Percentiles rank a stretch among this genome's conserved stretches.
Evolutionary conservation across 805 yeast species (phyloP).

Genomic region (Yarrowia bubula): DNA sequence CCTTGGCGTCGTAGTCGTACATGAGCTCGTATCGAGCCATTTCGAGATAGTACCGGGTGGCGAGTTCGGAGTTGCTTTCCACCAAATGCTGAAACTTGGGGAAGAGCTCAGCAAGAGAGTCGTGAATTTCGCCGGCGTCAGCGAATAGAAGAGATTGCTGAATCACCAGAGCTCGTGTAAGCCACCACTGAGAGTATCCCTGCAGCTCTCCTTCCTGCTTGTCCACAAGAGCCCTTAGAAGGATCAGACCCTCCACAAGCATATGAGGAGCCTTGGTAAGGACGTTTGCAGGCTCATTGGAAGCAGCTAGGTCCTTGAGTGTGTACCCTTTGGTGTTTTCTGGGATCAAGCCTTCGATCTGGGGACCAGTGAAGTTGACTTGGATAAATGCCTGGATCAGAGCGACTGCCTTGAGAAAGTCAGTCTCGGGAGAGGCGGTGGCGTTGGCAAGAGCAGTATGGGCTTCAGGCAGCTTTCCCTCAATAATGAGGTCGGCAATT

Average conservation of each 20-base stretch:
- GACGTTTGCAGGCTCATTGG: constrained; percentile 72
- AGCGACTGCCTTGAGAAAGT: constrained; percentile 49
- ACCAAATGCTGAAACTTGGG: constrained; percentile 7
- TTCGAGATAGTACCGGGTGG: constrained; percentile 60
- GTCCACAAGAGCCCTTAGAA: constrained; percentile 45
- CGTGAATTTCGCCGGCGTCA: constrained; percentile 35
- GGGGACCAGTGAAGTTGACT: constrained; percentile 82
- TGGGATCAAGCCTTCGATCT: constrained; percentile 41
- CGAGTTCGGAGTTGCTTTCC: constrained; percentile 37
- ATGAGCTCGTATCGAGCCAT: constrained; percentile 50
- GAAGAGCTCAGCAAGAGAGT: constrained; percentile 30
- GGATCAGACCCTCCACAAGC: constrained; percentile 45
- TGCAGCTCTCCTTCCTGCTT: constrained; percentile 28
- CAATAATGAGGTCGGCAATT: constrained; percentile 16
- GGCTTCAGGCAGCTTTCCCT: constrained; percentile 18
- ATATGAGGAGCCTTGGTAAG: constrained; percentile 53
- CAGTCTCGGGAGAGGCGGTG: constrained; percentile 4
- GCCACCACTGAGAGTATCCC: constrained; percentile 36
- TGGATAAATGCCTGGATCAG: constrained; percentile 69
- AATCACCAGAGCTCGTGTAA: constrained; percentile 38
- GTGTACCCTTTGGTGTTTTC: constrained; percentile 31
- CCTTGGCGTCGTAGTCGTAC: constrained; percentile 37
- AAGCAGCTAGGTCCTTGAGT: constrained; percentile 45
- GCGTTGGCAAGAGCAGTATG: constrained; percentile 6
- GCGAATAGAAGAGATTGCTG: constrained; percentile 39